A percentile compares a stretch with the other conserved stretches of the same genome.
phyloP scores from a whole-genome alignment of 805 yeast genomes.

The Metschnikowia gruessii region DNA sequence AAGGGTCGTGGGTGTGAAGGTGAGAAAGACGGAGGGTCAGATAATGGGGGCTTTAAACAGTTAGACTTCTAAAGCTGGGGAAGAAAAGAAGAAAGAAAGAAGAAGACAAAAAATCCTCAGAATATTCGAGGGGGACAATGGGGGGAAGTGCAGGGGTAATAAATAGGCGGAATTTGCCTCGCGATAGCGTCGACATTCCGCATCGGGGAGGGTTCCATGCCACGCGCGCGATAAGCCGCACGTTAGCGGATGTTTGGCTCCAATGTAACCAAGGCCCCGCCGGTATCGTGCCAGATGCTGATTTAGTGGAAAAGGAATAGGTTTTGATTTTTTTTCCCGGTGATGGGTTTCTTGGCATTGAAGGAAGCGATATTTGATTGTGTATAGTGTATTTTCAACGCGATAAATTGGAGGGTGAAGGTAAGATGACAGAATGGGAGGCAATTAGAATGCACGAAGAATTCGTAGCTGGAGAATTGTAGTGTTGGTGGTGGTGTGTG shows the following conservation, averaged over 20 bases:
- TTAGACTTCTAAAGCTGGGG: slow-evolving; percentile 4
- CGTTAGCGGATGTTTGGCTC: not conserved
- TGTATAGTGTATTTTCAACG: too few species aligned
- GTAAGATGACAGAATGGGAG: too few species aligned
- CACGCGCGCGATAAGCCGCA: slow-evolving; percentile 4
- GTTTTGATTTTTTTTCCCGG: too few species aligned
- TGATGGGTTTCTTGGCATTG: too few species aligned
- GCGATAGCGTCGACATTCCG: slow-evolving; percentile 11
- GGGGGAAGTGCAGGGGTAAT: slow-evolving; percentile 12
- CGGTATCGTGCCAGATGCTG: too few species aligned
- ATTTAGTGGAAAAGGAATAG: too few species aligned
- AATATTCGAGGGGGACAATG: not conserved
- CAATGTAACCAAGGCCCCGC: too few species aligned
- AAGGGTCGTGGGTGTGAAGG: not conserved
- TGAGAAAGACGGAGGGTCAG: not conserved
- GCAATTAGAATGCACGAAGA: too few species aligned
- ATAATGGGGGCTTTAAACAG: slow-evolving; percentile 2
- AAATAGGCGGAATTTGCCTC: slow-evolving; percentile 7
- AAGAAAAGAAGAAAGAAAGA: not conserved
- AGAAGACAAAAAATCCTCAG: not conserved
- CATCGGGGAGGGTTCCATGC: slow-evolving; percentile 1
- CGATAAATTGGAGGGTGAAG: too few species aligned
- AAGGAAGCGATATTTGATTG: too few species aligned
- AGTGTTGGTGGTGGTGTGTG: too few species aligned
- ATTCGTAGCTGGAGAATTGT: too few species aligned